These are phyloP conservation scores for Chrysoporthe deuterocubensis DNA, from an alignment of 2,329 filamentous ascomycete genomes.

Conservation along the genomic window DNA sequence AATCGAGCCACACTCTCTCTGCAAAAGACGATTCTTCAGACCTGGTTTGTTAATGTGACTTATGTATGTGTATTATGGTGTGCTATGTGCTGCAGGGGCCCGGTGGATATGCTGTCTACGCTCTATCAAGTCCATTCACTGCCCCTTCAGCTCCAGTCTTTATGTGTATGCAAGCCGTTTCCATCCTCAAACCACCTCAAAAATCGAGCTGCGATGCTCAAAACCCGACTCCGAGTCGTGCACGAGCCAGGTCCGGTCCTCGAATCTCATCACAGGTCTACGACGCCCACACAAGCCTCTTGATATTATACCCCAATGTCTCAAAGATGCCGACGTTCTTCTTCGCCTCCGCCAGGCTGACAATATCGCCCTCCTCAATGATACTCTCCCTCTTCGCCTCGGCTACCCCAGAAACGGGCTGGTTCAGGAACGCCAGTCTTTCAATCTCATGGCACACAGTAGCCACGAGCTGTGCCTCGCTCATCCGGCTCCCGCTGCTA, in stretches of 20 bases:
- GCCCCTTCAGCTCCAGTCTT: background rate
- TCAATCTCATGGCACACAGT: slow-evolving; percentile 79
- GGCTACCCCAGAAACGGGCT: slow-evolving; percentile 43
- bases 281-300: slow-evolving; percentile 86
- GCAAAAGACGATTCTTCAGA: background rate
- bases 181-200: background rate
- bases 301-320: slow-evolving; percentile 85
- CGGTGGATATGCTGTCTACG: background rate
- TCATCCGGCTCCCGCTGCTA: slow-evolving; percentile 50
- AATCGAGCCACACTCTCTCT: background rate
- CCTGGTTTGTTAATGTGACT: background rate
- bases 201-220: background rate
- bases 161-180: background rate
- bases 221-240: background rate
- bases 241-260: background rate
- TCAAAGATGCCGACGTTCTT: slow-evolving; percentile 85
- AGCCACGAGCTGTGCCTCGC: slow-evolving; percentile 60
- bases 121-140: background rate
- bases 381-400: slow-evolving; percentile 51
- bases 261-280: background rate
- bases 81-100: background rate
- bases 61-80: background rate
- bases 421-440: slow-evolving; percentile 60
- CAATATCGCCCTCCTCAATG: slow-evolving; percentile 70
- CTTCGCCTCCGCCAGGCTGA: slow-evolving; percentile 83